Evolutionary conservation across 139 green algal genomes (phyloP).

Genomic region (Chlorella sp.): DNA sequence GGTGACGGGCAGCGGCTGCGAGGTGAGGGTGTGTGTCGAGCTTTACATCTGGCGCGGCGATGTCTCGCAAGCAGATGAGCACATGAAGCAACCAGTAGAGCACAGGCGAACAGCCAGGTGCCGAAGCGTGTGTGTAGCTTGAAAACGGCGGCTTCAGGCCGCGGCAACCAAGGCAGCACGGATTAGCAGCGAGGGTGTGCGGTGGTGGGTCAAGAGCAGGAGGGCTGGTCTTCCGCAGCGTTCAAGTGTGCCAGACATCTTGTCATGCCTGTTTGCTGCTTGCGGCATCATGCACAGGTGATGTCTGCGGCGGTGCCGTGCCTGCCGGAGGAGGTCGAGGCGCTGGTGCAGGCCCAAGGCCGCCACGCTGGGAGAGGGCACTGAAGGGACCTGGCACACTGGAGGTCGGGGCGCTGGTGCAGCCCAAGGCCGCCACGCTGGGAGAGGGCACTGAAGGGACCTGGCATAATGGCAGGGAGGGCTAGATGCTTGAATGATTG

Average conservation of each 20-base stretch:
- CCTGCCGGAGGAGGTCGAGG: neutral
- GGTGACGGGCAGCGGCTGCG: conserved; percentile 28
- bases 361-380: no score
- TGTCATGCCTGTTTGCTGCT: neutral
- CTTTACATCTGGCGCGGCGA: neutral
- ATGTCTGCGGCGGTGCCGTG: neutral
- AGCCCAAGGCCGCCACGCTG: no score
- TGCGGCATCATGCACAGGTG: neutral
- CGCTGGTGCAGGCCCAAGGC: no score
- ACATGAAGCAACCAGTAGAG: no score
- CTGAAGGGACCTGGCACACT: no score
- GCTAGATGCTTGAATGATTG: no score
- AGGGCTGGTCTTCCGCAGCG: neutral
- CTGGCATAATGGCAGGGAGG: no score
- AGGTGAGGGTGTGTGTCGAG: neutral
- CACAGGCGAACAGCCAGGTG: no score
- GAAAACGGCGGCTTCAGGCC: neutral
- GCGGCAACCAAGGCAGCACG: neutral
- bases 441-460: no score
- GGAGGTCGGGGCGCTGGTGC: no score
- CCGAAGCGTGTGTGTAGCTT: no score
- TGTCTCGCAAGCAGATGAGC: no score
- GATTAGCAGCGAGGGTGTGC: neutral
- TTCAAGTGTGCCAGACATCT: neutral
- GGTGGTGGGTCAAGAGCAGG: neutral